Percentiles rank a stretch among this genome's conserved stretches.
These are phyloP conservation scores for Bertia moriformis DNA, from an alignment of 2,329 filamentous ascomycete species.

Conservation along the genomic window DNA sequence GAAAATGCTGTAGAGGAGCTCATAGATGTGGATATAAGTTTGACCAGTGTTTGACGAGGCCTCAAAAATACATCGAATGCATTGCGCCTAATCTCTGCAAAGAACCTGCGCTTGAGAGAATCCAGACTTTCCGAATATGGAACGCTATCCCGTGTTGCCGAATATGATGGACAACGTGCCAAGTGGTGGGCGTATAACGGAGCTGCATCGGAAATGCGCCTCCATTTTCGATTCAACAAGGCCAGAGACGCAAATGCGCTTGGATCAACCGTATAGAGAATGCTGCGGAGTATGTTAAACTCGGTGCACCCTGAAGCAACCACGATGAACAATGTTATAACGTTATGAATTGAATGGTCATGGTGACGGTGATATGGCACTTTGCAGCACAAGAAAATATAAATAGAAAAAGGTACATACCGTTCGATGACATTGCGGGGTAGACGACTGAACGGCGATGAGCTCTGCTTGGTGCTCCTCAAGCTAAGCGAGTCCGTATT, in stretches of 20 bases:
- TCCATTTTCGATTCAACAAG: neutral
- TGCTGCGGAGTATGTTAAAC: neutral
- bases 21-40: neutral
- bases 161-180: neutral
- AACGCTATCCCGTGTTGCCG: neutral
- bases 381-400: no score
- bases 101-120: neutral
- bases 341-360: no score
- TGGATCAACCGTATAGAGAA: neutral
- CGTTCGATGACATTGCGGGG: neutral
- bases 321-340: no score
- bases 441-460: neutral
- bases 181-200: neutral
- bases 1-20: neutral
- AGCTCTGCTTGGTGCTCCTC: no score
- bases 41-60: neutral
- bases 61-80: neutral
- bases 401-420: no score
- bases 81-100: neutral
- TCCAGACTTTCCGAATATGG: neutral
- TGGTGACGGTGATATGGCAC: slow-evolving; percentile 1
- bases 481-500: no score
- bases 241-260: neutral
- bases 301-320: no score
- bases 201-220: neutral